phyloP scores from a whole-genome alignment of 2,329 filamentous ascomycete genomes.

The Zarea fungicola region DNA sequence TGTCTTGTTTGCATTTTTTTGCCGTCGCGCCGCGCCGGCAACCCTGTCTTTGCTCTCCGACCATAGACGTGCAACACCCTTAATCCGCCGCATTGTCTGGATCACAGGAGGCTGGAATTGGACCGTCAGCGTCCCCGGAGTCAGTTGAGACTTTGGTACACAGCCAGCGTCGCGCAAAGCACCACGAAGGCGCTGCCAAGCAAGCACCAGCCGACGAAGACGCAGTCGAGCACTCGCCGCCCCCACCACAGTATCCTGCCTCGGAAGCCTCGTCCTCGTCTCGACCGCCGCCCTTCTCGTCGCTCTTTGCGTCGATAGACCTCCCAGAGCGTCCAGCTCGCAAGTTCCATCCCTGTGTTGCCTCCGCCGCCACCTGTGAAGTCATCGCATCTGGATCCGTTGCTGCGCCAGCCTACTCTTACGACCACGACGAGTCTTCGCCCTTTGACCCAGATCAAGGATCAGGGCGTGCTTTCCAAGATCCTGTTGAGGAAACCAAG shows the following conservation, averaged over 20 bases:
- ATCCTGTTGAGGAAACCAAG: constrained; percentile 69
- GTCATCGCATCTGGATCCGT: constrained; percentile 32
- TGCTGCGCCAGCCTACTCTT: constrained; percentile 52
- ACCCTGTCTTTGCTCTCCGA: background rate
- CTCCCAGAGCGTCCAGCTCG: constrained; percentile 30
- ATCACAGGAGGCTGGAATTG: constrained; percentile 27
- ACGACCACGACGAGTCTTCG: constrained; percentile 30
- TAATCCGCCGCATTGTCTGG: constrained; percentile 35
- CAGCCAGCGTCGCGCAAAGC: constrained; percentile 16
- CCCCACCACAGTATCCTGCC: constrained; percentile 53
- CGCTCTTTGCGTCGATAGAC: constrained; percentile 46
- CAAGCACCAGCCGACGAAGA: constrained; percentile 19
- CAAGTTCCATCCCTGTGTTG: constrained; percentile 20
- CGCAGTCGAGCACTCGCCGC: constrained; percentile 38
- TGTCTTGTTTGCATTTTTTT: background rate
- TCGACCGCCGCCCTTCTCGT: constrained; percentile 55
- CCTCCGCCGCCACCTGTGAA: constrained; percentile 15
- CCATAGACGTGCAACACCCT: background rate
- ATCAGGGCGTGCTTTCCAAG: constrained; percentile 37
- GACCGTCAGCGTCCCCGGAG: constrained; percentile 32
- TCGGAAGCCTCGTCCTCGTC: constrained; percentile 49
- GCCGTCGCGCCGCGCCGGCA: background rate
- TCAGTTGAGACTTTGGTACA: constrained; percentile 26
- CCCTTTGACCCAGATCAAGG: constrained; percentile 32
- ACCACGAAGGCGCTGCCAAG: constrained; percentile 19